Conservation (phyloP, 805 yeast species). For the Ogataea degrootiae region DNA sequence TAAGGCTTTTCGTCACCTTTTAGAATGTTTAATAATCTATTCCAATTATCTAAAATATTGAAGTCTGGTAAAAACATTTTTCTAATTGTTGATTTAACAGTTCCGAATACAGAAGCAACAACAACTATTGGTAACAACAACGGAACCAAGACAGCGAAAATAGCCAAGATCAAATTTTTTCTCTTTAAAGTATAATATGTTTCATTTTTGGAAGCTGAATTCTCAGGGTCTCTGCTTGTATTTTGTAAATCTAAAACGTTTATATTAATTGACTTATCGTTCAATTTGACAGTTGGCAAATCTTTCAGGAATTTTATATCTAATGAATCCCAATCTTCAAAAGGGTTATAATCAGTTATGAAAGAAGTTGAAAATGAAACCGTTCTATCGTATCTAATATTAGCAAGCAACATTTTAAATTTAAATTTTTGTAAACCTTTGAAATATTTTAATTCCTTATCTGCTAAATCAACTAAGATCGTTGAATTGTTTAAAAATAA, state of each 20-base stretch:
- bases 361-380: conserved; percentile 85
- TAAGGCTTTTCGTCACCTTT: background rate
- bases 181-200: conserved; percentile 3
- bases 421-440: conserved; percentile 56
- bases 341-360: conserved; percentile 71
- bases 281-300: conserved; percentile 35
- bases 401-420: conserved; percentile 60
- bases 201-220: conserved; percentile 1
- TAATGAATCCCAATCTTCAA: conserved; percentile 45
- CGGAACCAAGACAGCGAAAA: conserved; percentile 8
- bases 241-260: conserved; percentile 47
- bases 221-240: conserved; percentile 19
- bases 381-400: conserved; percentile 75
- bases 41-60: conserved; percentile 10
- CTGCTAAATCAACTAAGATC: conserved; percentile 48
- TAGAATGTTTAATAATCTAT: conserved; percentile 3
- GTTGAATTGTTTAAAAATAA: conserved; percentile 51
- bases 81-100: conserved; percentile 22
- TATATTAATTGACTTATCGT: conserved; percentile 37
- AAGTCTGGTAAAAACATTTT: conserved; percentile 9
- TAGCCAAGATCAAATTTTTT: conserved; percentile 7
- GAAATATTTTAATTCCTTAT: conserved; percentile 44
- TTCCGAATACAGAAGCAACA: conserved; percentile 21
- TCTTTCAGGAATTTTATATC: conserved; percentile 44
- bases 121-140: conserved; percentile 24